phyloP scores from a whole-genome alignment of 257 asterid genomes.

The Rehmannia glutinosa region DNA sequence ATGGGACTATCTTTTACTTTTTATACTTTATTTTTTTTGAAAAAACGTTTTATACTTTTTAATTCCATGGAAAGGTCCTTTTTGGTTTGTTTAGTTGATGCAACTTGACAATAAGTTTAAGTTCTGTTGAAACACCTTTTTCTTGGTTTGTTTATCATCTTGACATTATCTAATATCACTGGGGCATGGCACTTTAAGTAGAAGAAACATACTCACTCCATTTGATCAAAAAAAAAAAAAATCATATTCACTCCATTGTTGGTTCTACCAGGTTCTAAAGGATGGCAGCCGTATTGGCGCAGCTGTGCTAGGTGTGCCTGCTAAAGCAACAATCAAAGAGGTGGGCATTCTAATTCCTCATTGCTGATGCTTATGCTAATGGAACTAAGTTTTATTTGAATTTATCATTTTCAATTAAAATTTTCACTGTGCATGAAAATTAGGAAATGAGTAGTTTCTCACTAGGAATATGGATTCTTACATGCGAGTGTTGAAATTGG shows the following conservation, averaged over 20 bases:
- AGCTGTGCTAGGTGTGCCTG: constrained; percentile 96
- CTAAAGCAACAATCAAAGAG: constrained; percentile 98
- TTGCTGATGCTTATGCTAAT: background rate
- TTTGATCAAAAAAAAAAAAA: too few species aligned
- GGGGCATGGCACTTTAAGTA: background rate
- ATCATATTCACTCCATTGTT: background rate
- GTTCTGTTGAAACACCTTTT: too few species aligned
- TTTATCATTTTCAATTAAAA: background rate
- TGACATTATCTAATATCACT: background rate
- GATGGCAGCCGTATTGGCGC: constrained; percentile 86
- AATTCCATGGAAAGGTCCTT: background rate
- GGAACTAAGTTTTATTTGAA: constrained; percentile 1
- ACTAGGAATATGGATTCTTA: background rate
- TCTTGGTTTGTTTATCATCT: background rate
- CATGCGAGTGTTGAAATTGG: background rate
- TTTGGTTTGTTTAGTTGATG: background rate
- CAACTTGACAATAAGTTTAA: background rate
- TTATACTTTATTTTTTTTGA: too few species aligned
- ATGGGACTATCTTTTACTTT: too few species aligned
- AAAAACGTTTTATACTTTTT: too few species aligned
- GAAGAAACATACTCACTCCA: background rate
- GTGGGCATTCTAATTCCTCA: constrained; percentile 23
- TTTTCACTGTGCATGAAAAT: background rate
- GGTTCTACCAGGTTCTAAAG: constrained; percentile 64
- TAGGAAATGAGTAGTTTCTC: background rate